Evolutionary conservation across 2,329 filamentous ascomycete genomes (phyloP), one percentile per base, ranked within the genome.

Genomic region (Rutstroemia sp.): DNA sequence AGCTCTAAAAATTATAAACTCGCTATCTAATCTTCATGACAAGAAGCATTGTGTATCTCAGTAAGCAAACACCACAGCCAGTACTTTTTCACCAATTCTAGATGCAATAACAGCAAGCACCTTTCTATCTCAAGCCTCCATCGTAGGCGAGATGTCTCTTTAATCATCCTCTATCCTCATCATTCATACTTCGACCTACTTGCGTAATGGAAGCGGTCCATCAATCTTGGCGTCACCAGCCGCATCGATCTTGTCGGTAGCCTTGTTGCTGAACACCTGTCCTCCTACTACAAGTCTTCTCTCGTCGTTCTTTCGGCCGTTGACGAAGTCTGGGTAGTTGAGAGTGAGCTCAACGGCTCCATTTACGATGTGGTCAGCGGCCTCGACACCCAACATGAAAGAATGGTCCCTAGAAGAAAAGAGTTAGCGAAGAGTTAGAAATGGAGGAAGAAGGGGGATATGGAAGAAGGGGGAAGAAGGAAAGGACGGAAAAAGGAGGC

Each of bases 241-340:
- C 1, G 30, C 30, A 34, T 34, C 30, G 12, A 5, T 3, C 10
- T 34, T 65, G 39, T 63, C 56, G 8, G 64, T 62, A 12, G 58
- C 63, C 49, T 66, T 68, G 52, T 64, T 69, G 34, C 52, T 58
- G 61, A 70, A 70, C 10, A 65, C 37, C 42, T 72, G 70, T 37
- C 60, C 63, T 16, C 70, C 71, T 21, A 73, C 71, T 16, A 69
- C 52, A 21, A 73, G 67, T 54, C 71, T 60, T 57, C 71, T 64
- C 62, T 73, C 72, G 8, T 61, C 68, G 56, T 74, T 74, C 52
- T 71, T 59, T 56, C 72, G 68, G 16, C 69, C 63, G 39, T 90
- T 90, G 74, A 90, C 86, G 67, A 89, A 88, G 71, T 89, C 86
- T 44, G 86, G 86, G 73, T 89, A 87, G 75, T 89, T 89, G 67